Base-by-base conservation (phyloP, 805 yeast genomes). In the Yarrowia sp. region DNA sequence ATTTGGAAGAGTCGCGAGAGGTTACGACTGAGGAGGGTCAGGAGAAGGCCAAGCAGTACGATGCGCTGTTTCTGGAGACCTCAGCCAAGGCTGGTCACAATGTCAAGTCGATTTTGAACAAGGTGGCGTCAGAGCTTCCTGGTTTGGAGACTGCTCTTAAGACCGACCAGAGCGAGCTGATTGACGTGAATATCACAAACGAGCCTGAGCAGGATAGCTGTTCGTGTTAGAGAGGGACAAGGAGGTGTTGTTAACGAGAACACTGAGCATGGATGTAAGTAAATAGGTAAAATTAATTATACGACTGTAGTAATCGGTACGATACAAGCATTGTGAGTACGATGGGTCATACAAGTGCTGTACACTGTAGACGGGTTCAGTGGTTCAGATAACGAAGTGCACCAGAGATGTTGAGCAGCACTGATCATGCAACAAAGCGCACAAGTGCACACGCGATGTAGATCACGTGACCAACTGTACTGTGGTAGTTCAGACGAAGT, bases 21-120 rank as follows among this genome's bases (percentile, higher is more conserved):
- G 96, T 93, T 13, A 83, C 96, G 1, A 78, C 83, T 15, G 97
- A 93, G 72, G 98, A 95, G 71, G 97, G 96, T 64, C 98, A 93
- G 76, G 81, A 81, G 65, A 85, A 87, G 73, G 88, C 93, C 31
- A 84, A 86, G 71, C 83, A 83, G 66, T 78, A 89, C 51, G 92
- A 89, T 9, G 92, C 93, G 51, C 84, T 86, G 74, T 90, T 88
- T 74, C 86, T 93, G 74, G 99, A 95, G 74, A 93, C 98, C 1
- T 88, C 96, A 67, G 93, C 98, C 10, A 93, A 92, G 77, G 92
- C 92, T 51, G 97, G 97, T 36, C 89, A 92, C 75, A 95, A 95
- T 71, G 97, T 95, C 65, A 93, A 93, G 77, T 83, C 85, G 65
- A 78, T 95, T 68, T 93, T 95, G 78, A 90, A 92, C 73, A 89